A percentile compares a stretch with the other conserved stretches of the same genome.
Evolutionary conservation across 2,329 filamentous ascomycete species (phyloP).

Genomic region (Endoconidiophora polonica): DNA sequence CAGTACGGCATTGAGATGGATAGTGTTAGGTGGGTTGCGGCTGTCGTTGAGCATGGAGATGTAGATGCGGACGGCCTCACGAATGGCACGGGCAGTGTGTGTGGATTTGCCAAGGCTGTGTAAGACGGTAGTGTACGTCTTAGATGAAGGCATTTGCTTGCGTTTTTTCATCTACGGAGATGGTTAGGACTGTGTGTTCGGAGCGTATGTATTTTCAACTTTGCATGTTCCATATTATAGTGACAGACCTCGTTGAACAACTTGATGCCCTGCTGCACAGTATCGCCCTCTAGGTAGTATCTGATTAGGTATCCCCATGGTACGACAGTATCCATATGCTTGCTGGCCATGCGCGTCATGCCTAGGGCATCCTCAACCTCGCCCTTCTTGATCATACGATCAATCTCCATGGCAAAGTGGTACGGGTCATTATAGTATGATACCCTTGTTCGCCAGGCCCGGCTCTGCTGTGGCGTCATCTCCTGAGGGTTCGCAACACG

Average conservation of each 20-base stretch:
- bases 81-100: slow-evolving; percentile 41
- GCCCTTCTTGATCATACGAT: slow-evolving; percentile 38
- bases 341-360: slow-evolving; percentile 54
- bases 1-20: slow-evolving; percentile 80
- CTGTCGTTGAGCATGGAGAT: slow-evolving; percentile 51
- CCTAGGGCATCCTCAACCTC: slow-evolving; percentile 50
- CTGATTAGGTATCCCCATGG: slow-evolving; percentile 80
- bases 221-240: too few species aligned
- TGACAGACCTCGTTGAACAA: slow-evolving; percentile 67
- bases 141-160: slow-evolving; percentile 58
- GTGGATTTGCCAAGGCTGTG: slow-evolving; percentile 50
- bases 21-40: slow-evolving; percentile 52
- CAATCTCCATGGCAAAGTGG: slow-evolving; percentile 53
- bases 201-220: slow-evolving; percentile 7
- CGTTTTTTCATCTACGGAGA: slow-evolving; percentile 80
- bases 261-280: slow-evolving; percentile 51
- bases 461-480: slow-evolving; percentile 6
- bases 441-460: not conserved
- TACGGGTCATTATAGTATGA: slow-evolving; percentile 49
- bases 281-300: slow-evolving; percentile 45
- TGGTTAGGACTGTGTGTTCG: slow-evolving; percentile 5
- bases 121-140: slow-evolving; percentile 75
- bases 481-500: not conserved
- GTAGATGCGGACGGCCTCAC: slow-evolving; percentile 60
- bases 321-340: slow-evolving; percentile 46